Percentiles rank a stretch among this genome's conserved stretches.
phyloP scores from a whole-genome alignment of 129 eudicot species.

The Saussurea involucrata region DNA sequence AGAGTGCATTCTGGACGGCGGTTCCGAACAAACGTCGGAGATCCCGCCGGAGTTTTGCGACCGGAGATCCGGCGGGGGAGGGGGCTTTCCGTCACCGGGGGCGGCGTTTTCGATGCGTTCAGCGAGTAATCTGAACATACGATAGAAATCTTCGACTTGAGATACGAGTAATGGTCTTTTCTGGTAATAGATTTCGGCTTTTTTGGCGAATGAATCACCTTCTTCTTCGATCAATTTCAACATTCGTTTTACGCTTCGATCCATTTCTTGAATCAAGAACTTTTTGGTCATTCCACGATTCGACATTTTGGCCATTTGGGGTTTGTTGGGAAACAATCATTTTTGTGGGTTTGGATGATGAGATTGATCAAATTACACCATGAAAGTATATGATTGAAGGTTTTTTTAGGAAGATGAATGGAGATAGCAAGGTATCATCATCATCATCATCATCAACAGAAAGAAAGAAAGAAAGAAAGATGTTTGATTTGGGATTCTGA shows the following conservation, averaged over 20 bases:
- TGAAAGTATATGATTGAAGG: neutral
- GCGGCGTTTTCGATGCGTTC: conserved; percentile 78
- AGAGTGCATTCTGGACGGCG: conserved; percentile 34
- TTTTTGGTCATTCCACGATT: conserved; percentile 31
- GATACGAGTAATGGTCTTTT: conserved; percentile 61
- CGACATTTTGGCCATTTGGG: conserved; percentile 19
- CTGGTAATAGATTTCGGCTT: conserved; percentile 81
- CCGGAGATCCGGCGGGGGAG: conserved; percentile 48
- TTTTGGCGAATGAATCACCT: conserved; percentile 87
- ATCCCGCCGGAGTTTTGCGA: conserved; percentile 45
- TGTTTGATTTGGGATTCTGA: neutral
- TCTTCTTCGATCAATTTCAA: conserved; percentile 77
- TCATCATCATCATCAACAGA: neutral
- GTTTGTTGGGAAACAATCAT: conserved; percentile 13
- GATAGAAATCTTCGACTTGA: conserved; percentile 73
- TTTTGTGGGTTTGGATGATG: conserved; percentile 13
- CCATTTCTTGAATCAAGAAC: conserved; percentile 69
- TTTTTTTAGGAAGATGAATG: neutral
- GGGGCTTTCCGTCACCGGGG: conserved; percentile 41
- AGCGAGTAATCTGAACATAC: conserved; percentile 70
- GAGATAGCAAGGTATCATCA: neutral
- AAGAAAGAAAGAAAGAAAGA: neutral
- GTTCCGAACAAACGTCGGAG: conserved; percentile 54
- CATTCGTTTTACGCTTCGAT: conserved; percentile 74
- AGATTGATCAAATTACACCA: neutral